phyloP scores from a whole-genome alignment of 305 asterid genomes.

The Solanum hybrid region DNA sequence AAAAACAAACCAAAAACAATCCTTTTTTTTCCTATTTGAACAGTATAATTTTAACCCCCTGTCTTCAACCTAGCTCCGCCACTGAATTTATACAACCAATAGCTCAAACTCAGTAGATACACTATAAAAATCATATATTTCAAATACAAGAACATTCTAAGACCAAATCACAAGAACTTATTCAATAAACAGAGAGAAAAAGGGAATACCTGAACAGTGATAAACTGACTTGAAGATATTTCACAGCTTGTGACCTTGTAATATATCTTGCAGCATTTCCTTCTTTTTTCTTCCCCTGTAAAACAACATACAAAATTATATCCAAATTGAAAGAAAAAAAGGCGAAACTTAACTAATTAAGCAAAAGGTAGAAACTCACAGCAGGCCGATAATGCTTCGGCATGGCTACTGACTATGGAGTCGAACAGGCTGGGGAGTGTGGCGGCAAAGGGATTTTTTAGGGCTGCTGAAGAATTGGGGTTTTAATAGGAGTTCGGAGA shows the following conservation, averaged over 20 bases:
- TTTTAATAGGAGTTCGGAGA: neutral
- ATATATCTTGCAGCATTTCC: conserved; percentile 89
- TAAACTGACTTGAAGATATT: conserved; percentile 72
- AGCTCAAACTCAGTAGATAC: neutral
- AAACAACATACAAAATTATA: neutral
- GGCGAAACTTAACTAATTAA: neutral
- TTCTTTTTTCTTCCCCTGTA: conserved; percentile 95
- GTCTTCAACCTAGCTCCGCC: neutral
- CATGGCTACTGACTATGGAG: conserved; percentile 27
- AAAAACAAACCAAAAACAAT: neutral
- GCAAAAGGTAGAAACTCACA: conserved; percentile 24
- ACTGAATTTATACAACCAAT: neutral
- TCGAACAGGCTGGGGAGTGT: conserved; percentile 1
- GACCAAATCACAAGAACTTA: neutral
- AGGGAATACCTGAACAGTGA: conserved; percentile 66
- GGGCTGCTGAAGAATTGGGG: neutral
- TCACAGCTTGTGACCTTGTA: conserved; percentile 80
- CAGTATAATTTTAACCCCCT: too few species aligned
- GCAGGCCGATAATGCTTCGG: conserved; percentile 93
- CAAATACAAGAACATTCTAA: neutral
- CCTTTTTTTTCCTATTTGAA: neutral
- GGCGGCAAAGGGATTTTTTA: neutral
- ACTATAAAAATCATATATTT: neutral
- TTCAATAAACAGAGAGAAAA: neutral
- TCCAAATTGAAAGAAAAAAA: neutral